Evolutionary conservation across 352 stramenopile species (phyloP).

Genomic region (Globisporangium cystogenes): DNA sequence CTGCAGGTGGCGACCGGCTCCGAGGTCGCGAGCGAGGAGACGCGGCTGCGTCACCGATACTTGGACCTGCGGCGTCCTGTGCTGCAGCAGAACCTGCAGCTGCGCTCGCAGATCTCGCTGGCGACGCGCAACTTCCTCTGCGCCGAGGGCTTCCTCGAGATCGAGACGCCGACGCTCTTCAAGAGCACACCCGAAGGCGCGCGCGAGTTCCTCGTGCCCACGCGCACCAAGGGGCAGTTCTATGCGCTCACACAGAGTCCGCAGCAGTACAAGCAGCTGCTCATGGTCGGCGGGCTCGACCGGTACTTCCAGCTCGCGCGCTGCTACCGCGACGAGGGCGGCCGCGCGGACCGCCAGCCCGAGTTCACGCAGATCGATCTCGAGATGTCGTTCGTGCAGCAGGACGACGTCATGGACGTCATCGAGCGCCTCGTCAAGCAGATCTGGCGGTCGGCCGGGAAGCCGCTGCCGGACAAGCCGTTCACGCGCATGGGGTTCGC

Average conservation of each 20-base stretch:
- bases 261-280: constrained; percentile 91
- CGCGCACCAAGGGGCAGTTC: constrained; percentile 56
- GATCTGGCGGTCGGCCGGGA: constrained; percentile 53
- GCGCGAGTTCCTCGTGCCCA: constrained; percentile 83
- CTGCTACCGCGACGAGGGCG: constrained; percentile 88
- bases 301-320: constrained; percentile 88
- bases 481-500: constrained; percentile 71
- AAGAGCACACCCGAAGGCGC: constrained; percentile 86
- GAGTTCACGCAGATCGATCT: constrained; percentile 92
- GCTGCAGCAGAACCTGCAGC: constrained; percentile 75
- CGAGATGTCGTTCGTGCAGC: constrained; percentile 85
- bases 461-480: constrained; percentile 25
- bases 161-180: constrained; percentile 87
- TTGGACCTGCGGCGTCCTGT: constrained; percentile 68
- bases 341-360: constrained; percentile 82
- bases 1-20: constrained; percentile 61
- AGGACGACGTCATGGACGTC: constrained; percentile 66
- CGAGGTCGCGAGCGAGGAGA: constrained; percentile 62
- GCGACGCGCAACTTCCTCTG: constrained; percentile 68
- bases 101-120: constrained; percentile 70
- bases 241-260: constrained; percentile 89
- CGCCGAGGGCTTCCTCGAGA: constrained; percentile 73
- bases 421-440: constrained; percentile 69
- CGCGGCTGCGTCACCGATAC: constrained; percentile 71
- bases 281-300: constrained; percentile 87